Conservation (phyloP, 2,329 filamentous ascomycete species). For the Cordyceps fumosorosea region DNA sequence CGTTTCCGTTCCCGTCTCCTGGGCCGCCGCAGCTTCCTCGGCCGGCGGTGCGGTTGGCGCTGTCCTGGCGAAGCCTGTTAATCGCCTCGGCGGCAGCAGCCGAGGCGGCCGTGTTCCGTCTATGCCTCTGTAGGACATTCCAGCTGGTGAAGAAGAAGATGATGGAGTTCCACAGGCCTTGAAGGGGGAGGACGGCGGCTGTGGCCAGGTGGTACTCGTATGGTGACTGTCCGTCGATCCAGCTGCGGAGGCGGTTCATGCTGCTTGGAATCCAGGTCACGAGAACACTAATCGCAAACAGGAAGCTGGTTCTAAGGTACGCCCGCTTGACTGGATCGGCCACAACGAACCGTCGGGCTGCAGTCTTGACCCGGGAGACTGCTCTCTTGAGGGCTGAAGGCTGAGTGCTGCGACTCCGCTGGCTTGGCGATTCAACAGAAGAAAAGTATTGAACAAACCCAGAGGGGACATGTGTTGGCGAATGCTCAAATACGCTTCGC, state of each 20-base stretch:
- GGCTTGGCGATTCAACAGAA: conserved; percentile 23
- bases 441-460: conserved; percentile 28
- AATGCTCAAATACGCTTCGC: conserved; percentile 3
- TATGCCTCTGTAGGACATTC: conserved; percentile 16
- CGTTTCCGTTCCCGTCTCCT: too few relatives aligned
- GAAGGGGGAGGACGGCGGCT: conserved; percentile 66
- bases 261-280: conserved; percentile 62
- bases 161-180: conserved; percentile 74
- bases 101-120: conserved; percentile 5
- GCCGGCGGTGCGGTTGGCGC: neutral
- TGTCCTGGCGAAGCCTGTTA: conserved; percentile 1
- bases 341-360: conserved; percentile 27
- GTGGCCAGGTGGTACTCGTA: conserved; percentile 64
- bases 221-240: conserved; percentile 45
- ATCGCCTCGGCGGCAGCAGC: conserved; percentile 6
- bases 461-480: conserved; percentile 14
- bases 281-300: conserved; percentile 54
- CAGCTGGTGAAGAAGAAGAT: conserved; percentile 67
- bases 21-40: neutral
- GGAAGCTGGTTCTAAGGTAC: conserved; percentile 54
- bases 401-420: conserved; percentile 1
- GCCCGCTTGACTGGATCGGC: conserved; percentile 53
- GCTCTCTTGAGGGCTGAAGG: conserved; percentile 18
- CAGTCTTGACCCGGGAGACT: conserved; percentile 21
- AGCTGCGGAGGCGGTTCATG: conserved; percentile 66